Base-by-base conservation (phyloP, 768 basidiomycete genomes). In the Podaxis sp. region DNA sequence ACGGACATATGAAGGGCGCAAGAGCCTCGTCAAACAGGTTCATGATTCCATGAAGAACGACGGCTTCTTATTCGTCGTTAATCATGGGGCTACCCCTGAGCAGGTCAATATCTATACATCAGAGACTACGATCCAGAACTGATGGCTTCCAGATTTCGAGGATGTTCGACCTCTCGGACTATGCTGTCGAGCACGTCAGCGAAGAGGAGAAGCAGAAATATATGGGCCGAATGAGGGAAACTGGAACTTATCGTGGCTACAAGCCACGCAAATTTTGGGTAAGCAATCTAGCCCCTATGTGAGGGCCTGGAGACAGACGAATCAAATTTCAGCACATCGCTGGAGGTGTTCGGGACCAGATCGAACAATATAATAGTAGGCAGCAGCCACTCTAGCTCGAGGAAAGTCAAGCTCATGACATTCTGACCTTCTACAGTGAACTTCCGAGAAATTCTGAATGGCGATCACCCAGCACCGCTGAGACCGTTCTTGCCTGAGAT, bases 261-360 rank as follows among this genome's bases (percentile, higher is more conserved):
- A 86, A 86, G 66, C 74, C 73, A 4, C 75, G 80, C 4, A 75
- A 78, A 51, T 82, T 82, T 62, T 85, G 80, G 81, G 82, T 83
- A 60, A 22, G 69, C 46, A 28, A 33, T 7, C 4, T 0, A 22
- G 13, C 30, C 8, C 8, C 10, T 24, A 15, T 46, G 7, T 2
- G 20, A 56, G 12, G 30, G 17, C 20, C 17, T 44, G 33, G 13
- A 22, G 22, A 8, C 7, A 28, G 0, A 40, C 0, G 12, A 15
- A 13, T 22, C 24, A 44, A 46, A 38, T 22, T 58, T 38, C 17
- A 82, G 80, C 73, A 77, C 58, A 76, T 82, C 57, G 74, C 75
- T 30, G 72, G 72, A 40, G 76, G 78, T 3, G 76, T 82, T 17
- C 73, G 67, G n/a, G 80, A 82, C 64, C 77, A 80, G 58, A 69